Evolutionary conservation across 331 rosid genomes (phyloP), one percentile per base, ranked within the genome.

Genomic region (Phaseolus coccineus): DNA sequence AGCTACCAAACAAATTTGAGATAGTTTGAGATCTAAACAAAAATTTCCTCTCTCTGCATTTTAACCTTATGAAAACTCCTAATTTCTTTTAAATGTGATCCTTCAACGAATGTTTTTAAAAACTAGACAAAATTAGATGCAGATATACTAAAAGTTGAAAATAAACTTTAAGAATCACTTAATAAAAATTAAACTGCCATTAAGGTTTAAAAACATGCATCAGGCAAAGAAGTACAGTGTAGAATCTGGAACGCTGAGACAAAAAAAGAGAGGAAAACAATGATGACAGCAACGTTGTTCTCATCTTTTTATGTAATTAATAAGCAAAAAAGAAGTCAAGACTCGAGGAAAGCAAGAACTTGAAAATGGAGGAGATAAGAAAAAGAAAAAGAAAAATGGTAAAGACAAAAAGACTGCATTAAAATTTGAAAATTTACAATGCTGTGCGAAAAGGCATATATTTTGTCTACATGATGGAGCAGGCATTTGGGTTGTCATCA

Each of bases 401-500:
- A 27, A 67, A 42, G 7, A 71, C 55, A 14, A 57, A 75, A 69
- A 69, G 16, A 78, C 80, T 79, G 82, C 76, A 83, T 56, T 84
- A 76, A 81, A 77, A 86, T 80, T 80, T 79, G 75, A 81, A 81
- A 80, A 77, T 85, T 86, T 89, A 86, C 87, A 84, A 46, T 50
- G 65, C 72, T 71, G 40, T 63, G 67, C 50, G 25, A 25, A 56
- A 40, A 35, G 16, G 1, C 8, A 14, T 3, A n/a, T 33, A 3
- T 19, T 57, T 27, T 3, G 76, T 37, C 80, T 90, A 94, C 98
- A 94, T 91, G 56, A 94, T 76, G 48, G 98, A 91, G 73, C 98
- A 94, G 9, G 98, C 98, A 81, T 95, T 95, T 48, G 99, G 97
- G 88, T 95, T 95, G 71, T 95, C 99, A 86, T 95, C 98, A 79